phyloP scores from a whole-genome alignment of 73 alveolate species.

The Blepharisma stoltei region DNA sequence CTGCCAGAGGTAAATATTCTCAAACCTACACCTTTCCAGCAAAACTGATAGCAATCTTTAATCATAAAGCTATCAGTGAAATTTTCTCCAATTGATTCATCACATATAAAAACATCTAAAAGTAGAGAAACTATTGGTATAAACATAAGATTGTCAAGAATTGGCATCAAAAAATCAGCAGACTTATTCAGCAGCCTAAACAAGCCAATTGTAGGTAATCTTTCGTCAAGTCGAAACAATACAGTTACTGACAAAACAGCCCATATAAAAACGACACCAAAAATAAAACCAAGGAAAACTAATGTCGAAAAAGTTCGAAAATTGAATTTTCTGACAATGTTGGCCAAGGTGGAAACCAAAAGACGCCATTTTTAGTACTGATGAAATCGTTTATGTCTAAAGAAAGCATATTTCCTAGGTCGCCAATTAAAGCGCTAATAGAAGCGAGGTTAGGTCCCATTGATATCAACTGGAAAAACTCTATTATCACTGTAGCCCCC shows the following conservation, averaged over 20 bases:
- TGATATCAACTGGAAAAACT: slow-evolving; percentile 12
- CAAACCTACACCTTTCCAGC: too few relatives aligned
- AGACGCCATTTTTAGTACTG: neutral
- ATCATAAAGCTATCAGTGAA: neutral
- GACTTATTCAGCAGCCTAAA: neutral
- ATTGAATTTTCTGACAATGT: too few relatives aligned
- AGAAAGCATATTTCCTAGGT: neutral
- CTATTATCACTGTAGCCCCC: neutral
- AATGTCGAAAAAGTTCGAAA: too few relatives aligned
- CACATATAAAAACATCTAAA: slow-evolving; percentile 30
- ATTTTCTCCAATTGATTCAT: slow-evolving; percentile 5
- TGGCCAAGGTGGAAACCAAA: too few relatives aligned
- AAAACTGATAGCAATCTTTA: neutral
- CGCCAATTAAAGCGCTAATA: neutral
- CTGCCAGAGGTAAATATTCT: too few relatives aligned
- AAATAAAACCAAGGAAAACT: neutral
- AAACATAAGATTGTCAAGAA: slow-evolving; percentile 23
- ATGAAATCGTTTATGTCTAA: neutral
- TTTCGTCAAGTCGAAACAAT: neutral
- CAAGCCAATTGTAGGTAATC: neutral
- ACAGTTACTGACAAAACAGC: neutral
- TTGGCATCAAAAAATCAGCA: neutral
- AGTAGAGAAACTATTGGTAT: slow-evolving; percentile 9
- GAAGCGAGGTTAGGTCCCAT: neutral
- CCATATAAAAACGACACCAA: neutral